These are phyloP conservation scores for Coccomyxa sp. DNA, from an alignment of 139 green algal genomes.

Conservation along the genomic window DNA sequence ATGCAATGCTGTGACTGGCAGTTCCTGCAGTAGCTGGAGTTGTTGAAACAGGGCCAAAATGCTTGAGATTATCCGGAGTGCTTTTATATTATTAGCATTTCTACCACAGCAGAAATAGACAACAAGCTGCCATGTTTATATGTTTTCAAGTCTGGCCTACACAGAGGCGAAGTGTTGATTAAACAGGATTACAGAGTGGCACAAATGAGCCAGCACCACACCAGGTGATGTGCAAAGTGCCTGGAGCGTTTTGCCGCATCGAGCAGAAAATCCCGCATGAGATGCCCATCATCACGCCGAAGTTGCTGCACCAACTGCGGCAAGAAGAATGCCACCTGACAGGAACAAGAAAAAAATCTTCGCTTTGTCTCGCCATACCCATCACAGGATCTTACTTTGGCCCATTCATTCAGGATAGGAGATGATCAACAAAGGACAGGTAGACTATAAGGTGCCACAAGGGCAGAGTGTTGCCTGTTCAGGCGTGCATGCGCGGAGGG, in stretches of 20 bases:
- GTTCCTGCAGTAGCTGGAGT: too few relatives aligned
- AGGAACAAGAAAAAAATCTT: background rate
- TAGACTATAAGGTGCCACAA: background rate
- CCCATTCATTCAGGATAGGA: background rate
- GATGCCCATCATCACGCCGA: slow-evolving; percentile 44
- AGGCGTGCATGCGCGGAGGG: slow-evolving; percentile 29
- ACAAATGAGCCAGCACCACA: slow-evolving; percentile 14
- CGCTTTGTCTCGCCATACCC: too few relatives aligned
- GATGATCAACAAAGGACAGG: background rate
- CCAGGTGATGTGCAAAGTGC: slow-evolving; percentile 83
- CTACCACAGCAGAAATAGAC: background rate
- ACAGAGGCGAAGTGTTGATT: background rate
- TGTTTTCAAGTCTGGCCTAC: background rate
- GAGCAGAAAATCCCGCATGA: slow-evolving; percentile 65
- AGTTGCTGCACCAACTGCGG: slow-evolving; percentile 83
- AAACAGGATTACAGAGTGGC: too few relatives aligned
- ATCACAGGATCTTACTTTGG: background rate
- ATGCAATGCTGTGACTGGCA: background rate
- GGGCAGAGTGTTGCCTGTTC: slow-evolving; percentile 12
- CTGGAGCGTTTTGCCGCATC: slow-evolving; percentile 48
- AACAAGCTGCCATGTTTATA: background rate
- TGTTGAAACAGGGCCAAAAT: background rate
- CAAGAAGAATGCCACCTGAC: slow-evolving; percentile 85
- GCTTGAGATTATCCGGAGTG: background rate
- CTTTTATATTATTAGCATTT: too few relatives aligned